phyloP scores from a whole-genome alignment of 805 yeast genomes.

The Yamadazyma takamatsuzukensis region DNA sequence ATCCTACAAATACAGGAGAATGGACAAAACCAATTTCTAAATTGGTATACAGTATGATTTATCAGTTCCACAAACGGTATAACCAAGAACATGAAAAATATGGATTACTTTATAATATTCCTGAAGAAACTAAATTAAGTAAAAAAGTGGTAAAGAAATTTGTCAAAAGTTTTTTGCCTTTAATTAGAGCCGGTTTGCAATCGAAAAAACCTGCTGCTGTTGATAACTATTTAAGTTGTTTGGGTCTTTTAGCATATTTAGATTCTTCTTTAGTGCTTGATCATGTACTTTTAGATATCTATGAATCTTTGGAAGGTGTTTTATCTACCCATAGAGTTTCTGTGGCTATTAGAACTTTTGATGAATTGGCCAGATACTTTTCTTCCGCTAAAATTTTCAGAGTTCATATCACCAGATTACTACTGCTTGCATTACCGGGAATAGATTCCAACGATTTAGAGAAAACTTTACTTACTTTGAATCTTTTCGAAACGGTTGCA shows the following conservation, averaged over 20 bases:
- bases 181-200: slow-evolving; percentile 69
- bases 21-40: slow-evolving; percentile 76
- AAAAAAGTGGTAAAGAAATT: slow-evolving; percentile 38
- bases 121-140: slow-evolving; percentile 29
- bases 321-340: slow-evolving; percentile 77
- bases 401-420: slow-evolving; percentile 72
- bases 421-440: slow-evolving; percentile 70
- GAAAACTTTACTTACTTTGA: slow-evolving; percentile 65
- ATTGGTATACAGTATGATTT: slow-evolving; percentile 56
- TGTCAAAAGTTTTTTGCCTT: slow-evolving; percentile 50
- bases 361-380: slow-evolving; percentile 64
- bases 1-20: slow-evolving; percentile 90
- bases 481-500: slow-evolving; percentile 66
- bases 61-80: slow-evolving; percentile 57
- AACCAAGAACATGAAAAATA: slow-evolving; percentile 44
- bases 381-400: slow-evolving; percentile 60
- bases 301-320: slow-evolving; percentile 65
- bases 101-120: slow-evolving; percentile 21
- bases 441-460: slow-evolving; percentile 84
- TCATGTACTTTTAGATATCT: slow-evolving; percentile 62
- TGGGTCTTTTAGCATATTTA: slow-evolving; percentile 63
- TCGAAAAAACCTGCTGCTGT: slow-evolving; percentile 60
- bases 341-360: slow-evolving; percentile 66
- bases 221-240: slow-evolving; percentile 53
- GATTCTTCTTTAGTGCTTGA: slow-evolving; percentile 54